These are phyloP conservation scores for Blastobotrys elegans DNA, from an alignment of 1,139 yeast species.

Conservation along the genomic window DNA sequence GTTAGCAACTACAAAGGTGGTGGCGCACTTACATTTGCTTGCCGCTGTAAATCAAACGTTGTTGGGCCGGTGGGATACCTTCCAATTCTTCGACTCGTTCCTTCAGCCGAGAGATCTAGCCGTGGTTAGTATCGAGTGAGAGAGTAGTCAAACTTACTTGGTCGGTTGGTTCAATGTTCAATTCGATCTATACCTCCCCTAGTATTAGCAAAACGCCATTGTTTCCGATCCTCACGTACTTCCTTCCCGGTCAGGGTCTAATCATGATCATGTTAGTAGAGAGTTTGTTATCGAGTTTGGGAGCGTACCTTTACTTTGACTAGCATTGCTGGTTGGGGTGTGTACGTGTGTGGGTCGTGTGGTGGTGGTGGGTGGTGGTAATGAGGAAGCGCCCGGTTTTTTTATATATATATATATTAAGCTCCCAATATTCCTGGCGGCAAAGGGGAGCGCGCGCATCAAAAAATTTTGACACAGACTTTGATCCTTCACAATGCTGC, in stretches of 20 bases:
- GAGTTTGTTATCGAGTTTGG: conserved; percentile 12
- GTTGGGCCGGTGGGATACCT: conserved; percentile 97
- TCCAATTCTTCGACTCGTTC: conserved; percentile 95
- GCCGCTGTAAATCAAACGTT: conserved; percentile 84
- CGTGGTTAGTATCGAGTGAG: conserved; percentile 15
- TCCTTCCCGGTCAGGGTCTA: conserved; percentile 50
- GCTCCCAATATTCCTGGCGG: too few species aligned
- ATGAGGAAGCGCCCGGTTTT: too few species aligned
- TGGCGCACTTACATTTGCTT: conserved; percentile 60
- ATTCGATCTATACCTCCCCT: conserved; percentile 48
- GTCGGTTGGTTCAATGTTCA: conserved; percentile 73
- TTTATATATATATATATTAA: not conserved
- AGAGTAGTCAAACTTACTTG: conserved; percentile 38
- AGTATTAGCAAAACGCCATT: not conserved
- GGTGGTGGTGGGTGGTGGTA: too few species aligned
- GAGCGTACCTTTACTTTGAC: conserved; percentile 52
- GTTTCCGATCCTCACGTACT: conserved; percentile 31
- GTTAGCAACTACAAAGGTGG: not conserved
- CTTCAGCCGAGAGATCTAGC: conserved; percentile 67
- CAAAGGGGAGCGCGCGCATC: not conserved
- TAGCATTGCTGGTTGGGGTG: conserved; percentile 53
- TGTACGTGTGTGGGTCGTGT: too few species aligned
- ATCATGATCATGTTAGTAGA: not conserved
- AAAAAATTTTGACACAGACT: not conserved
- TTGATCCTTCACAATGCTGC: conserved; percentile 8